phyloP scores from a whole-genome alignment of 768 basidiomycete species.

The Cyclocybe cylindracea region DNA sequence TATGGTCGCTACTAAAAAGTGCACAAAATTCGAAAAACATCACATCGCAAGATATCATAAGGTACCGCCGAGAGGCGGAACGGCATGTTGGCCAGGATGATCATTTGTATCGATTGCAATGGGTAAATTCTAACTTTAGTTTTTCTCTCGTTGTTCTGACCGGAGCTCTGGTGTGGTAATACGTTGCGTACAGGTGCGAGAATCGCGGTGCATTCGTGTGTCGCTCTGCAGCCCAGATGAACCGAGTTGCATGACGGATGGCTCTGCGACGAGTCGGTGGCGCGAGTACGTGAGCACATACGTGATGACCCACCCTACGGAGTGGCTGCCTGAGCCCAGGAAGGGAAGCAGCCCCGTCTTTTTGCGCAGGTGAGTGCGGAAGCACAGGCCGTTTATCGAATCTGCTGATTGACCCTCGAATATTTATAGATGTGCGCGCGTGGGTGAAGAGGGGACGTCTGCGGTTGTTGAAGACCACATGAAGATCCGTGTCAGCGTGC shows the following conservation, averaged over 20 bases:
- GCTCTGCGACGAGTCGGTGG: slow-evolving; percentile 59
- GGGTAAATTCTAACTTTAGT: slow-evolving; percentile 51
- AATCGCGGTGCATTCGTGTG: slow-evolving; percentile 56
- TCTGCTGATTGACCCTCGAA: slow-evolving; percentile 25
- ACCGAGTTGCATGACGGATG: slow-evolving; percentile 61
- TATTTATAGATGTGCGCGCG: slow-evolving; percentile 57
- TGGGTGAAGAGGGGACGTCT: slow-evolving; percentile 43
- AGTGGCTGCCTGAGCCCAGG: slow-evolving; percentile 57
- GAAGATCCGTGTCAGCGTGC: slow-evolving; percentile 55
- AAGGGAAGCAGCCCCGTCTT: slow-evolving; percentile 43
- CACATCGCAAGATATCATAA: slow-evolving; percentile 66
- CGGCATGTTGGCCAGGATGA: slow-evolving; percentile 73
- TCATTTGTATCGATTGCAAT: slow-evolving; percentile 76
- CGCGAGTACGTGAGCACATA: slow-evolving; percentile 74
- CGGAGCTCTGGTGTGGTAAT: slow-evolving; percentile 10
- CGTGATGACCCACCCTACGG: slow-evolving; percentile 68
- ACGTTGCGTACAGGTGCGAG: slow-evolving; percentile 47
- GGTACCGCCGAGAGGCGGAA: slow-evolving; percentile 81
- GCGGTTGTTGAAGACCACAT: slow-evolving; percentile 36
- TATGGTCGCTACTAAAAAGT: slow-evolving; percentile 74
- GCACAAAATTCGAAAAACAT: slow-evolving; percentile 55
- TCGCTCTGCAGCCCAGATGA: slow-evolving; percentile 64
- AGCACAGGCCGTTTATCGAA: slow-evolving; percentile 14
- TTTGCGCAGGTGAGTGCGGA: slow-evolving; percentile 54
- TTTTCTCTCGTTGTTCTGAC: slow-evolving; percentile 5